Evolutionary conservation across 805 yeast genomes (phyloP).

Genomic region (Sugiyamaella valdiviana): DNA sequence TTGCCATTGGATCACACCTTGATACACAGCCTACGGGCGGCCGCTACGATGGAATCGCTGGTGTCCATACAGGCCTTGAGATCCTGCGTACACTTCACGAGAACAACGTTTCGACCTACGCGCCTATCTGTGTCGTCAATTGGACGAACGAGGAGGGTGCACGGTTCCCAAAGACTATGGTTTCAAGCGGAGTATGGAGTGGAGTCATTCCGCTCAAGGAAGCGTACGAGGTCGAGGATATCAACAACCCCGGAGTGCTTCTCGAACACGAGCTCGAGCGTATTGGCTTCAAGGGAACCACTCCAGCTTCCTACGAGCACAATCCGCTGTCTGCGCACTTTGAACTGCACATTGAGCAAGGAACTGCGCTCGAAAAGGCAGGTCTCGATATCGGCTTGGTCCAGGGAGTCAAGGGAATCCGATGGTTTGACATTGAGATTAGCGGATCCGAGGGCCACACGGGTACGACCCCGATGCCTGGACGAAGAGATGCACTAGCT

Average conservation of each 20-base stretch:
- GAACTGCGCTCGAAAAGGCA: slow-evolving; percentile 58
- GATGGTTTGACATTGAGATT: slow-evolving; percentile 54
- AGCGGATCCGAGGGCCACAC: slow-evolving; percentile 65
- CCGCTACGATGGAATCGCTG: slow-evolving; percentile 65
- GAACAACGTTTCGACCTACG: slow-evolving; percentile 52
- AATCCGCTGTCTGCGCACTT: slow-evolving; percentile 64
- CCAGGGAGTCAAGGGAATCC: slow-evolving; percentile 58
- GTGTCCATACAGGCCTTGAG: slow-evolving; percentile 63
- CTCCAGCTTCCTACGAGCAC: slow-evolving; percentile 41
- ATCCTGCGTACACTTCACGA: slow-evolving; percentile 60
- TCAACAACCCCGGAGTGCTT: slow-evolving; percentile 44
- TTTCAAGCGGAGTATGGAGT: slow-evolving; percentile 66
- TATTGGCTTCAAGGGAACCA: slow-evolving; percentile 56
- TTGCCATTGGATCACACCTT: slow-evolving; percentile 66
- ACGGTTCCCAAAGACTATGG: slow-evolving; percentile 60
- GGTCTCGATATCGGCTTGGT: slow-evolving; percentile 58
- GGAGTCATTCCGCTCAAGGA: slow-evolving; percentile 43
- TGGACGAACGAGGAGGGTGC: slow-evolving; percentile 84
- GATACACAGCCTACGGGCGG: slow-evolving; percentile 81
- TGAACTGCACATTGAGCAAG: slow-evolving; percentile 73
- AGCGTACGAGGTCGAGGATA: slow-evolving; percentile 47
- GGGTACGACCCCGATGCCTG: slow-evolving; percentile 62
- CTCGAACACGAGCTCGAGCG: slow-evolving; percentile 51
- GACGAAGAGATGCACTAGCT: slow-evolving; percentile 56
- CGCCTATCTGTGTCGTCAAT: slow-evolving; percentile 56